A percentile compares a stretch with the other conserved stretches of the same genome.
Conservation (phyloP, 2,329 filamentous ascomycete genomes). For the Ophiostoma sp. region DNA sequence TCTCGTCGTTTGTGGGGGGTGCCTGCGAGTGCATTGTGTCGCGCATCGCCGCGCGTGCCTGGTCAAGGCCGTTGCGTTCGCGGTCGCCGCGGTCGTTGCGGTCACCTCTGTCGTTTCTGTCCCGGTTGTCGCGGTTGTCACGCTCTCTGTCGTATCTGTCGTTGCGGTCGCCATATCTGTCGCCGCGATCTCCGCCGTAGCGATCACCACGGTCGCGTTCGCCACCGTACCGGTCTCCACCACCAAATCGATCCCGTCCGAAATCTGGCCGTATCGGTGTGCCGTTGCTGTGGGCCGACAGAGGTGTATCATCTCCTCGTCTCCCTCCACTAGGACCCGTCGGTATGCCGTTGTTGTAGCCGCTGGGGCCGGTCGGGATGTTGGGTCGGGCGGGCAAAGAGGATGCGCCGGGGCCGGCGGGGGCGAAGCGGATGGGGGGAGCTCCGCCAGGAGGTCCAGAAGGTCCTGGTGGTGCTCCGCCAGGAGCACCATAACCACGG, state of each 20-base stretch:
- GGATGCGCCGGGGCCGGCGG: slow-evolving; percentile 25
- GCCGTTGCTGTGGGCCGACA: slow-evolving; percentile 37
- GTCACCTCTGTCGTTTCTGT: background rate
- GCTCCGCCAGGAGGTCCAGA: slow-evolving; percentile 80
- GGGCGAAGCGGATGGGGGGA: slow-evolving; percentile 90
- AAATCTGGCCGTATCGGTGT: slow-evolving; percentile 24
- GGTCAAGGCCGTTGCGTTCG: slow-evolving; percentile 59
- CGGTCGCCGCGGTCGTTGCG: background rate
- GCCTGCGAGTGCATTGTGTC: slow-evolving; percentile 71
- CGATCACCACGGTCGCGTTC: slow-evolving; percentile 38
- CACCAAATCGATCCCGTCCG: slow-evolving; percentile 25
- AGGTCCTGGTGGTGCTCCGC: slow-evolving; percentile 75
- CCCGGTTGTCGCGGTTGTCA: background rate
- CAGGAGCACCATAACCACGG: background rate
- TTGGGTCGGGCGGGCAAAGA: slow-evolving; percentile 30
- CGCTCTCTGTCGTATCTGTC: background rate
- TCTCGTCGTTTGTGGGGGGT: slow-evolving; percentile 86
- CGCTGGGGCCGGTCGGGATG: slow-evolving; percentile 50
- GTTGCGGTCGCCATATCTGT: background rate
- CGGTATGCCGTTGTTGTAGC: slow-evolving; percentile 26
- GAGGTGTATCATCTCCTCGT: slow-evolving; percentile 47
- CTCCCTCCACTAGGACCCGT: slow-evolving; percentile 41
- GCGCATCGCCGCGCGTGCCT: slow-evolving; percentile 64
- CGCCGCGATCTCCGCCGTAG: background rate
- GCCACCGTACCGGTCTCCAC: slow-evolving; percentile 52